These are phyloP conservation scores for Xylariaceae sp. DNA, from an alignment of 2,329 filamentous ascomycete genomes.

Conservation along the genomic window DNA sequence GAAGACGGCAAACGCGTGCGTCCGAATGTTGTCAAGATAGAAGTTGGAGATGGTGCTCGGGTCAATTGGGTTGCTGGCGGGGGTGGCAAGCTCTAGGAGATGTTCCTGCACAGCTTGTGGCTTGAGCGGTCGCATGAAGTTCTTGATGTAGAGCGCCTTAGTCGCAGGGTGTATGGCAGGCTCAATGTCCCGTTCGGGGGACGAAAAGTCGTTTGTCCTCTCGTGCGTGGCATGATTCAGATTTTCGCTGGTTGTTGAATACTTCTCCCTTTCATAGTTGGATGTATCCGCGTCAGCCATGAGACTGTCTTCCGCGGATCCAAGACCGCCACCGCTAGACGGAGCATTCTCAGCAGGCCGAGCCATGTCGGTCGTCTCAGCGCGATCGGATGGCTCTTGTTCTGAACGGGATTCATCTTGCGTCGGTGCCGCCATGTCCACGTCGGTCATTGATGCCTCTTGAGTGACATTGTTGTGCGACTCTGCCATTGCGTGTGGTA, in stretches of 20 bases:
- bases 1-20: constrained; percentile 80
- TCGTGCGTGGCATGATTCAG: constrained; percentile 18
- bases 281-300: constrained; percentile 15
- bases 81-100: constrained; percentile 62
- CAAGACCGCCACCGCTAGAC: neutral
- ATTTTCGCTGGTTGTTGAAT: constrained; percentile 13
- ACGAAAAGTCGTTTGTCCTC: constrained; percentile 14
- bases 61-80: constrained; percentile 45
- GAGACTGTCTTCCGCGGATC: constrained; percentile 12
- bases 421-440: constrained; percentile 11
- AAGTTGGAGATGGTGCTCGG: constrained; percentile 59
- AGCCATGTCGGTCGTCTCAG: constrained; percentile 2
- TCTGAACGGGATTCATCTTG: constrained; percentile 7
- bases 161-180: constrained; percentile 69
- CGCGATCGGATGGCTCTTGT: constrained; percentile 1
- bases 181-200: constrained; percentile 33
- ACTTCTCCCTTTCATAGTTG: constrained; percentile 12
- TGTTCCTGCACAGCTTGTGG: constrained; percentile 61
- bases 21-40: constrained; percentile 78
- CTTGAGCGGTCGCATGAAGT: constrained; percentile 83
- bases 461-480: constrained; percentile 5
- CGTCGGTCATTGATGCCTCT: constrained; percentile 7
- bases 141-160: constrained; percentile 76
- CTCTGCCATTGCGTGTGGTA: constrained; percentile 2
- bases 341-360: neutral